These are phyloP conservation scores for Eutrema japonicum DNA, from an alignment of 345 rosid genomes.

Conservation along the genomic window DNA sequence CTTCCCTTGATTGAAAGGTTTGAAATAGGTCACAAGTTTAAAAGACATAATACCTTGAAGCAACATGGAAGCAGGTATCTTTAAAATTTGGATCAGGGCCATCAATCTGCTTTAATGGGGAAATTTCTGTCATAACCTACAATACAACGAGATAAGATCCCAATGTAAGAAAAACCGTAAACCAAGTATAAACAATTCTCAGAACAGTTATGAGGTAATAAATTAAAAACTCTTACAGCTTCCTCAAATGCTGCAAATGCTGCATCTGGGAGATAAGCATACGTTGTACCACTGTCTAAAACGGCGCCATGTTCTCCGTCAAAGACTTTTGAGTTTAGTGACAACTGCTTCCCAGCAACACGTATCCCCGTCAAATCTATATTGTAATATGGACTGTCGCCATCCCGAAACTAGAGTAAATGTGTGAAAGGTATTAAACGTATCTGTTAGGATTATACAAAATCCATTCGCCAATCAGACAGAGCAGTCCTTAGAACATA, in stretches of 20 bases:
- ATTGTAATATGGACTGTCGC: conserved; percentile 99
- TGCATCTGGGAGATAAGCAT: conserved; percentile 85
- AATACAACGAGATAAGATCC: conserved; percentile 12
- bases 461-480: conserved; percentile 42
- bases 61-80: conserved; percentile 82
- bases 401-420: conserved; percentile 99
- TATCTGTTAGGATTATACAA: conserved; percentile 55
- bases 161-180: conserved; percentile 7
- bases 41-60: conserved; percentile 59
- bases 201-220: background rate
- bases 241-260: conserved; percentile 75
- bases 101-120: conserved; percentile 62
- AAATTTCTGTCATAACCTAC: conserved; percentile 70
- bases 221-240: conserved; percentile 56
- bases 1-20: conserved; percentile 11
- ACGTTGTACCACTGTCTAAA: conserved; percentile 90
- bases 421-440: conserved; percentile 74
- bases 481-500: conserved; percentile 50
- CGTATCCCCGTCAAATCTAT: conserved; percentile 89
- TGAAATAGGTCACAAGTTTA: conserved; percentile 11
- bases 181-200: background rate
- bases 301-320: conserved; percentile 81
- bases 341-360: conserved; percentile 84
- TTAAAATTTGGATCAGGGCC: conserved; percentile 95
- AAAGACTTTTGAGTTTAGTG: conserved; percentile 60